Evolutionary conservation across 1,139 yeast species (phyloP).

Genomic region (Hyphopichia burtonii): DNA sequence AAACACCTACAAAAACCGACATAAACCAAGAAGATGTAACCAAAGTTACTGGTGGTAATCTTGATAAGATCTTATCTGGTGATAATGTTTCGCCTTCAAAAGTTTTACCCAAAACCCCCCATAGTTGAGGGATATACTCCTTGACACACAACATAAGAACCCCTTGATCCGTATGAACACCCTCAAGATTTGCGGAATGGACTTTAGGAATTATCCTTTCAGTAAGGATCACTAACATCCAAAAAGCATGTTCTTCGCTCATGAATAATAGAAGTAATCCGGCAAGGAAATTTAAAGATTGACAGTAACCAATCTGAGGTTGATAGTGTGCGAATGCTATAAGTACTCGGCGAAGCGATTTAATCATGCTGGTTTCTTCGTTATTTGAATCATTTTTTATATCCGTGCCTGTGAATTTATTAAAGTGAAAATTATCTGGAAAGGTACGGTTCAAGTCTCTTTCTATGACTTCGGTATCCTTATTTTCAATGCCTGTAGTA

Average conservation of each 20-base stretch:
- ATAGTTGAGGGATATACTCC: conserved; percentile 80
- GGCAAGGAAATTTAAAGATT: conserved; percentile 86
- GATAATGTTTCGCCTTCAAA: conserved; percentile 45
- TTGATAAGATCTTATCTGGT: conserved; percentile 63
- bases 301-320: conserved; percentile 94
- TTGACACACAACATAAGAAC: conserved; percentile 83
- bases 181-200: conserved; percentile 86
- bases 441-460: conserved; percentile 90
- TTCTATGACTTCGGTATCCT: conserved; percentile 89
- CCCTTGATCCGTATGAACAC: conserved; percentile 94
- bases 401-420: conserved; percentile 12
- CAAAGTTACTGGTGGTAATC: conserved; percentile 85
- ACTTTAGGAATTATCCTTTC: conserved; percentile 86
- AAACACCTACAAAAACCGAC: conserved; percentile 85
- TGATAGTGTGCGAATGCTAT: conserved; percentile 82
- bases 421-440: conserved; percentile 86
- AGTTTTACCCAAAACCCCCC: conserved; percentile 53
- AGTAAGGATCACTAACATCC: conserved; percentile 93
- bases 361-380: conserved; percentile 61
- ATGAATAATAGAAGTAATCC: conserved; percentile 78
- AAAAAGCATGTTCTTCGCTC: conserved; percentile 86
- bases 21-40: conserved; percentile 98
- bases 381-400: neutral
- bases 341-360: conserved; percentile 74
- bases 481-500: conserved; percentile 50